Evolutionary conservation across 306 rosid species (phyloP), one percentile per base, ranked within the genome.

Genomic region (Albizia julibrissin): DNA sequence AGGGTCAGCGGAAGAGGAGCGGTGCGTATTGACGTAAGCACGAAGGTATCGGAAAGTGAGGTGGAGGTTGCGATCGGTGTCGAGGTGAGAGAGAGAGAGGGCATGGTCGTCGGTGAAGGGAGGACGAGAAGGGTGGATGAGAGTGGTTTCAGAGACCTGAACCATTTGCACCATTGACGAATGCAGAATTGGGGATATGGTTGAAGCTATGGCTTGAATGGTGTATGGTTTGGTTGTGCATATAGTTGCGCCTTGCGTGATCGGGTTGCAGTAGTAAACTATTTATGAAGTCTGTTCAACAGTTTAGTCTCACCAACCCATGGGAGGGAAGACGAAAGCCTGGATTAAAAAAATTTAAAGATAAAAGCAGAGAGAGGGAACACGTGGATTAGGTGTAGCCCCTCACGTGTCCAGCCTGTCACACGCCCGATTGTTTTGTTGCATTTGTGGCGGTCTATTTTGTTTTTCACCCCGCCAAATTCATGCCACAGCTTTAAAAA

Each of bases 21-120:
- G 80, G 71, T 33, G 24, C n/a, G 78, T 21, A 74, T 31, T 5
- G 13, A 52, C 68, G 85, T 95, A 95, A 39, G 84, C 92, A 24
- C 98, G 97, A 71, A 95, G 92, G 90, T 95, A 95, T 7, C 98
- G 97, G 83, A 94, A 87, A 75, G 82, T 90, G 83, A 90, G 79
- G 47, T 81, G 85, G 90, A 90, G 92, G 81, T 95, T 95, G 72
- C 83, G 86, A 33, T 95, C 98, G 54, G 85, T 93, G 92, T 95
- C 98, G 33, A 95, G 85, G 83, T 84, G 93, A 68, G 94, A 89
- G 62, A 95, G 98, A 47, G 89, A 61, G 85, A 93, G 97, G 79
- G 77, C 22, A 65, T 93, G 98, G 70, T 84, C 80, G 59, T 84
- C 39, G 22, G 26, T 11, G 79, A 95, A 93, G 49, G 97, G 90